Conservation (phyloP, 2,329 filamentous ascomycete species). For the Penicillium griseofulvum region DNA sequence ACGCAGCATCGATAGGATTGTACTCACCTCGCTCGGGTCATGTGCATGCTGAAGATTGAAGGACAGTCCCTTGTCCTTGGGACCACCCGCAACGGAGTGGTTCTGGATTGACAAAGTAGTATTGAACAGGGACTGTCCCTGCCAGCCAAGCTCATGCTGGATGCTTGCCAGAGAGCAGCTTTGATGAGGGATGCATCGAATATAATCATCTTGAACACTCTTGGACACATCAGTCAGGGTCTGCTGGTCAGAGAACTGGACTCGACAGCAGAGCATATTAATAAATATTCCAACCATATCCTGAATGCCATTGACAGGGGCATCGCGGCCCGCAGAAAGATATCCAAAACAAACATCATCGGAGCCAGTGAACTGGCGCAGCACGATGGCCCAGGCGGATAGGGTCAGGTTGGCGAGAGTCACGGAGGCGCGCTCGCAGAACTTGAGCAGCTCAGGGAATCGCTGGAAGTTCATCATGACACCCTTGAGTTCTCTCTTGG, state of each 20-base stretch:
- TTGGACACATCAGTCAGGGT: constrained; percentile 43
- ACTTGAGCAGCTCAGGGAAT: constrained; percentile 30
- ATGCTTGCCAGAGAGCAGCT: constrained; percentile 51
- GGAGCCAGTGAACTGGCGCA: constrained; percentile 31
- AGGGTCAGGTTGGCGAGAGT: constrained; percentile 40
- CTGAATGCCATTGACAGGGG: constrained; percentile 46
- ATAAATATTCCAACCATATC: constrained; percentile 52
- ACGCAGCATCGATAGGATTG: not conserved
- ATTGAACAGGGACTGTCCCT: constrained; percentile 41
- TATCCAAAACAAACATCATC: constrained; percentile 46
- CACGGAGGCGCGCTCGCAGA: constrained; percentile 32
- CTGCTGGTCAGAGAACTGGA: constrained; percentile 38
- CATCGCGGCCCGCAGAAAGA: constrained; percentile 44
- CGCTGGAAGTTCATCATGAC: constrained; percentile 30
- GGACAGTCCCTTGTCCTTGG: constrained; percentile 26
- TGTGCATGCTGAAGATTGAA: constrained; percentile 35
- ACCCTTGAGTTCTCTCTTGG: constrained; percentile 24
- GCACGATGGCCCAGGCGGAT: constrained; percentile 41
- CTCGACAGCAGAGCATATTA: constrained; percentile 55
- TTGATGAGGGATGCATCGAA: constrained; percentile 50
- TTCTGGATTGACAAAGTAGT: constrained; percentile 45
- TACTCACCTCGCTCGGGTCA: constrained; percentile 41
- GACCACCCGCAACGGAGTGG: constrained; percentile 24
- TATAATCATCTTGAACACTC: constrained; percentile 47
- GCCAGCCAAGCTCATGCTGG: constrained; percentile 41